Conservation (phyloP, 73 alveolate genomes). For the Tetrahymena borealis region DNA sequence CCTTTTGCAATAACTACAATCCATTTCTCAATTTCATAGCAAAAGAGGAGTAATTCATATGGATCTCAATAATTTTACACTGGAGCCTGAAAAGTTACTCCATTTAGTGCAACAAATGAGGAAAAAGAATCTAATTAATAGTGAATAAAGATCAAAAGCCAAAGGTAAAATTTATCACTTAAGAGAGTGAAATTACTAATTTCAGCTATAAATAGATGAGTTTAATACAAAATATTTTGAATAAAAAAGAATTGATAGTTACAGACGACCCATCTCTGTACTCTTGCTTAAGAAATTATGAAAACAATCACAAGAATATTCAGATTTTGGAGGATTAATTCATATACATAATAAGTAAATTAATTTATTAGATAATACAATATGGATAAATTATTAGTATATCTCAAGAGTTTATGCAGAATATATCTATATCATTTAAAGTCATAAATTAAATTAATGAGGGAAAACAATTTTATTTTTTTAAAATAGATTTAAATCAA, state of each 20-base stretch:
- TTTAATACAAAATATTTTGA: neutral
- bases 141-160: neutral
- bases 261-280: neutral
- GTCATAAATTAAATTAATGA: neutral
- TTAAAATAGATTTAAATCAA: neutral
- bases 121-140: neutral
- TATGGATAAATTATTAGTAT: neutral
- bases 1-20: neutral
- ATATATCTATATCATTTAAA: no score
- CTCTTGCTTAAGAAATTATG: neutral
- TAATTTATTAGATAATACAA: neutral
- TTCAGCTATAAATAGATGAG: neutral
- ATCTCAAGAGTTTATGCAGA: no score
- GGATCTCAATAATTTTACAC: neutral
- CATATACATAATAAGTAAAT: neutral
- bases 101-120: neutral
- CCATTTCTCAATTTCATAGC: neutral
- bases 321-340: neutral
- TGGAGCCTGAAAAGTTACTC: neutral
- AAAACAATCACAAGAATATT: neutral
- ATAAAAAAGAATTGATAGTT: neutral
- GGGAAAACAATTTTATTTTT: neutral
- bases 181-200: neutral
- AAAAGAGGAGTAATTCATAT: neutral
- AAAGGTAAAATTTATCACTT: neutral